Percentiles rank a stretch among this genome's conserved stretches.
Conservation (phyloP, 2,329 filamentous ascomycete genomes). For the Mycogone perniciosa region DNA sequence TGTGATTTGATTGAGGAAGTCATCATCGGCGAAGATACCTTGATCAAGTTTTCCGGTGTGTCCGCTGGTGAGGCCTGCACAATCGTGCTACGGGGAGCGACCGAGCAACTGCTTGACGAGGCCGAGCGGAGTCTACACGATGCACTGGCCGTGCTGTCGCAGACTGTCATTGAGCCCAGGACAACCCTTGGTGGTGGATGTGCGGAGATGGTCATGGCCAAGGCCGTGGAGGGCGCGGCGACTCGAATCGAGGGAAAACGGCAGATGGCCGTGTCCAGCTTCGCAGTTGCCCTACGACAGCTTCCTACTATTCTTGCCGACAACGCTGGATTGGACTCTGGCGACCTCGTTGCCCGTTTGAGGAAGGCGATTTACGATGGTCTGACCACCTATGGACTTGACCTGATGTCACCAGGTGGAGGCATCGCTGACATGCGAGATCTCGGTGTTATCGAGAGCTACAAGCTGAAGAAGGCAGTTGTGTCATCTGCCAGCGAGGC, state of each 20-base stretch:
- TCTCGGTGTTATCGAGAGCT: conserved; percentile 90
- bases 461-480: conserved; percentile 98
- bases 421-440: conserved; percentile 95
- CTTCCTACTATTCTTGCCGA: conserved; percentile 94
- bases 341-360: conserved; percentile 84
- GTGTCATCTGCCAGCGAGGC: conserved; percentile 95
- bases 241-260: conserved; percentile 96
- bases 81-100: conserved; percentile 90
- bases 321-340: conserved; percentile 93
- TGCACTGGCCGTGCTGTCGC: conserved; percentile 89
- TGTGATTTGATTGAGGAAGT: conserved; percentile 97
- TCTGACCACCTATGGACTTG: conserved; percentile 84
- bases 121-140: conserved; percentile 94
- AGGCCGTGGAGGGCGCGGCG: conserved; percentile 89
- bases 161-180: conserved; percentile 90
- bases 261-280: conserved; percentile 85
- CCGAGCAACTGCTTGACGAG: conserved; percentile 94
- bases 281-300: conserved; percentile 83
- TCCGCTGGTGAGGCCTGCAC: conserved; percentile 93
- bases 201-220: conserved; percentile 98
- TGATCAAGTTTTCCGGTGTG: conserved; percentile 96
- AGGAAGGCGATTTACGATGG: conserved; percentile 94
- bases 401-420: conserved; percentile 81
- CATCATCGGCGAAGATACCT: conserved; percentile 94
- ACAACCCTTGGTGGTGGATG: conserved; percentile 93